Base-by-base conservation (phyloP, 345 rosid species). In the Hevea brasiliensis region DNA sequence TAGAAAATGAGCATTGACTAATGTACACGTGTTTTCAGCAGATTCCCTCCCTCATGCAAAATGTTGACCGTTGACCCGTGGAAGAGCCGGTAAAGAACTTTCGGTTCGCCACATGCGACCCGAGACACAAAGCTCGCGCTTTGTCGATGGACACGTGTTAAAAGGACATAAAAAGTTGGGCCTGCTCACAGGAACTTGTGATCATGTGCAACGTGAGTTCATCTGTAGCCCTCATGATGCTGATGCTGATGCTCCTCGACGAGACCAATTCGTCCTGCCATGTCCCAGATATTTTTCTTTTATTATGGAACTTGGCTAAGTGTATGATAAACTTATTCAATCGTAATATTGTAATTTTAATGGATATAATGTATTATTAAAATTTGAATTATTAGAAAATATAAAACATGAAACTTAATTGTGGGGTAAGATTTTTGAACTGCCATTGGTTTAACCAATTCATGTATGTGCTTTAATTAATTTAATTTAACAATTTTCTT, bases 81-180 rank as follows among this genome's bases (percentile, higher is more conserved):
- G 10, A 3, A 32, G 55, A 41, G 56, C 44, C 18, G 47, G 66
- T 61, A 7, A 32, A 6, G 45, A 68, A 41, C 82, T 70, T 60
- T 41, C 12, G 76, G 77, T 65, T 68, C 37, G 37, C 3, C 4
- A 4, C 23, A 68, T 26, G 68, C 4, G 73, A 80, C 70, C 51
- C 55, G 54, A 26, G 58, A 78, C 82, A 73, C 54, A 40, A 57
- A 20, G 62, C 72, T 40, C 56, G 17, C 51, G 8, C 54, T 69
- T 18, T 50, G 76, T 74, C 45, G 72, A 75, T 63, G 23, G 61
- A 66, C 76, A 73, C 74, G 81, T 75, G 75, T 62, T 13, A 69
- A 17, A 26, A 18, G 7, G 4, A 18, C 56, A 40, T 44, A 8
- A 50, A 15, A 67, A 32, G 3, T 1, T 64, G 75, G 76, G 32